These are phyloP conservation scores for Cercis canadensis DNA, from an alignment of 306 rosid species.

Conservation along the genomic window DNA sequence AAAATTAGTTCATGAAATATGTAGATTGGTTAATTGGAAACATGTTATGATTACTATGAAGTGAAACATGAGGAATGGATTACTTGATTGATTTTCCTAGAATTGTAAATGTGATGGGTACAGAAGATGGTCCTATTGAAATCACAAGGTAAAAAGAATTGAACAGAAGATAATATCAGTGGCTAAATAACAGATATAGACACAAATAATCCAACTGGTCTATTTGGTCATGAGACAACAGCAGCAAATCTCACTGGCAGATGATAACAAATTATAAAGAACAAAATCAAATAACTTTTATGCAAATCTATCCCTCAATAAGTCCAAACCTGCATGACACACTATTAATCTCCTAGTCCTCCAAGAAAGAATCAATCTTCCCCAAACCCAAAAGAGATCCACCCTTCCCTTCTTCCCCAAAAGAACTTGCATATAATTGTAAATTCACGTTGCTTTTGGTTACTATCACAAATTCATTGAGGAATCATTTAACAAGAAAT, in stretches of 20 bases:
- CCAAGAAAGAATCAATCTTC: constrained; percentile 2
- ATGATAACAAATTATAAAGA: not conserved
- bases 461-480: constrained; percentile 22
- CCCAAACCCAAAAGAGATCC: too few species aligned
- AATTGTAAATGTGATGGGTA: not conserved
- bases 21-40: not conserved
- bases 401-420: not conserved
- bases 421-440: not conserved
- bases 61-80: constrained; percentile 1
- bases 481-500: not conserved
- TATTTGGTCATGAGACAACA: not conserved
- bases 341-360: not conserved
- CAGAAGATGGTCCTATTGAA: not conserved
- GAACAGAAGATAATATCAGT: not conserved
- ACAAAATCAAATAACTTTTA: not conserved
- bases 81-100: not conserved
- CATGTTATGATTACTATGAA: not conserved
- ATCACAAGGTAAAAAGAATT: constrained; percentile 3
- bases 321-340: not conserved
- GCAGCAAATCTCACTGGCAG: not conserved
- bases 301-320: not conserved
- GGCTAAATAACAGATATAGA: too few species aligned
- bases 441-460: not conserved
- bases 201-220: too few species aligned
- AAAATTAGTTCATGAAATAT: not conserved